Evolutionary conservation across 2,329 filamentous ascomycete species (phyloP).

Genomic region (Cordyceps fumosorosea): DNA sequence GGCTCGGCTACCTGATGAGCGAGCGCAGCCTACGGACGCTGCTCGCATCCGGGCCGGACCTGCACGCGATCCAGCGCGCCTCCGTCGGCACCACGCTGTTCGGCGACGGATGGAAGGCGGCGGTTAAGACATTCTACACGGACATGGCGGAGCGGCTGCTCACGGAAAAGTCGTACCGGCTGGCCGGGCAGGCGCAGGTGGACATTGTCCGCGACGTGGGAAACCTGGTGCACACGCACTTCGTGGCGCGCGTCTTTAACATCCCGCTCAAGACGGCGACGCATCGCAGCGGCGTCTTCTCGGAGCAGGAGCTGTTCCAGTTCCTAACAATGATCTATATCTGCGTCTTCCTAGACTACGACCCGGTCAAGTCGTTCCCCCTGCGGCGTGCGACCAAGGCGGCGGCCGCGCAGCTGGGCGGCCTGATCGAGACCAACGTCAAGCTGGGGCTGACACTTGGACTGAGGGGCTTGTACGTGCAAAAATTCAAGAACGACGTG

Average conservation of each 20-base stretch:
- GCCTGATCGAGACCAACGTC: conserved; percentile 57
- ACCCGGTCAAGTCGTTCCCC: conserved; percentile 60
- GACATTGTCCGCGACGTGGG: conserved; percentile 66
- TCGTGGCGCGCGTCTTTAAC: conserved; percentile 56
- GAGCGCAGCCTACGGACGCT: conserved; percentile 46
- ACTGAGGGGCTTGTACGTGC: conserved; percentile 40
- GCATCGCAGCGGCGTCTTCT: conserved; percentile 52
- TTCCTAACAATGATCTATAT: conserved; percentile 60
- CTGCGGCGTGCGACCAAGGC: conserved; percentile 52
- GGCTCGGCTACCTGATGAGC: conserved; percentile 57
- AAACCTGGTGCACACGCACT: conserved; percentile 60
- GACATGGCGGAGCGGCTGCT: conserved; percentile 56
- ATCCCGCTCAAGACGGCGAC: conserved; percentile 59
- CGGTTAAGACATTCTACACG: conserved; percentile 62
- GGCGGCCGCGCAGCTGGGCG: conserved; percentile 52
- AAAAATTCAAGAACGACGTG: conserved; percentile 42
- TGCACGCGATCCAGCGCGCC: conserved; percentile 44
- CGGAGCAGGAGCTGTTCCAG: conserved; percentile 51
- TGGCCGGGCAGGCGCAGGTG: conserved; percentile 51
- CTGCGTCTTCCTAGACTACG: conserved; percentile 58
- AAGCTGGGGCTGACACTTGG: conserved; percentile 30
- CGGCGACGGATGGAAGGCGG: conserved; percentile 52
- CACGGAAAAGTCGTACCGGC: conserved; percentile 55
- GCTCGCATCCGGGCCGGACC: conserved; percentile 44
- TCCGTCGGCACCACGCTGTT: conserved; percentile 53